A percentile compares a stretch with the other conserved stretches of the same genome.
These are phyloP conservation scores for Quercus agrifolia DNA, from an alignment of 306 rosid species.

Conservation along the genomic window DNA sequence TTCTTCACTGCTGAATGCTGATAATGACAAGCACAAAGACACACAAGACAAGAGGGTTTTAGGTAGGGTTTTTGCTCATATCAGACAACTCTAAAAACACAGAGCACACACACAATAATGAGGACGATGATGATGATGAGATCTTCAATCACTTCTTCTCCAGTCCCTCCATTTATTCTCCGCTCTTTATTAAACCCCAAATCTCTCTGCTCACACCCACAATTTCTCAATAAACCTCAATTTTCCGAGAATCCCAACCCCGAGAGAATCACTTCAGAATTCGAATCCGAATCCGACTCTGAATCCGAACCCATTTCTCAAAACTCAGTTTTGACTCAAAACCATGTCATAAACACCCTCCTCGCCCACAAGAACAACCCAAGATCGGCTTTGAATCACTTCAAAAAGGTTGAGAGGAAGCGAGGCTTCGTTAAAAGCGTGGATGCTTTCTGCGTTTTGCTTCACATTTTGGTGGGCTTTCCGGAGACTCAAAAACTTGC, in stretches of 20 bases:
- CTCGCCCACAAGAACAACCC: conserved; percentile 42
- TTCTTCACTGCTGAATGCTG: too few species aligned
- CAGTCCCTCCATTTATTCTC: conserved; percentile 18
- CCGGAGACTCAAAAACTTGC: conserved; percentile 15
- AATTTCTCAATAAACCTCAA: not conserved
- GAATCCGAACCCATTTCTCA: not conserved
- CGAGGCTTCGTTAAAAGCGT: conserved; percentile 38
- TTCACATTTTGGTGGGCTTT: conserved; percentile 43
- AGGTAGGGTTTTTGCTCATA: too few species aligned
- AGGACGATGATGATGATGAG: conserved; percentile 9
- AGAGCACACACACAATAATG: too few species aligned
- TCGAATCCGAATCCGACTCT: not conserved
- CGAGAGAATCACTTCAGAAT: conserved; percentile 4
- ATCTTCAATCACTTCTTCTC: conserved; percentile 20
- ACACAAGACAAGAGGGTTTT: too few species aligned
- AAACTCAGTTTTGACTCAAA: conserved; percentile 9
- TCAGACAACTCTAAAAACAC: too few species aligned
- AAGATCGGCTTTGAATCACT: conserved; percentile 41
- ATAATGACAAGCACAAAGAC: too few species aligned
- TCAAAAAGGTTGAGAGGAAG: conserved; percentile 25
- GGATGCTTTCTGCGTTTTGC: conserved; percentile 45
- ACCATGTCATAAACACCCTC: conserved; percentile 38
- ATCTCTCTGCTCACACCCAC: conserved; percentile 21
- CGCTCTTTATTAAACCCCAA: conserved; percentile 20
- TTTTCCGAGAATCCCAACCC: not conserved